Base-by-base conservation (phyloP, 2,329 filamentous ascomycete genomes). In the Penicillium sp. region DNA sequence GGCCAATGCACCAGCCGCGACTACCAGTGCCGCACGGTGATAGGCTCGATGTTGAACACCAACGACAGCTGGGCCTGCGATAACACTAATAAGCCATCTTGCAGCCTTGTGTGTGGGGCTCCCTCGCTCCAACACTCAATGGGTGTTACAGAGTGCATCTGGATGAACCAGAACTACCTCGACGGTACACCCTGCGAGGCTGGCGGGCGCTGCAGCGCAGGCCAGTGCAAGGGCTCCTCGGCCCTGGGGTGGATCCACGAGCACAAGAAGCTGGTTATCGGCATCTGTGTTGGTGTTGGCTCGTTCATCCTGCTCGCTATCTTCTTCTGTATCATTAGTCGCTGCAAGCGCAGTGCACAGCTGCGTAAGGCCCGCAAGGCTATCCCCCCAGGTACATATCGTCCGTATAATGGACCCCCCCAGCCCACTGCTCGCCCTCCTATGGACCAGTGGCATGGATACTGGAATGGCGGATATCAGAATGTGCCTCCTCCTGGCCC, bases 1-100 rank as follows among this genome's bases (percentile, higher is more conserved):
- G 94, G 94, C 13, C 93, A 97, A 75, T 99, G 94, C 74, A 99
- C 94, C 4, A 94, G 89, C 51, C 87, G 94, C 61, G 86, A 97
- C 72, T 82, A 87, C 69, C 94, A 99, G 76, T 99, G 94, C 78
- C 87, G 88, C 73, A 88, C 86, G 11, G 81, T 95, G 46, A 89
- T 96, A 81, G 92, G 91, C 35, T 85, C 83, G 29, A 83, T 89
- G 59, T 88, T 87, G 0, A 81, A 84, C 55, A 84, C 82, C 70
- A 93, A 92, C 75, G 84, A 90, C 67, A 95, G 91, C 2, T 86
- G 85, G 66, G 88, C 92, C 10, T 99, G 94, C 75, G 85, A 88
- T 61, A 79, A 78, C 52, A 81, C 82, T 35, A 18, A 51, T 26
- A 45, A 42, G 4, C 61, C 64, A 8, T 87, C 85, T 48, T 99